Evolutionary conservation across 2,329 filamentous ascomycete species (phyloP).

Genomic region (Pseudocercospora macadamiae): DNA sequence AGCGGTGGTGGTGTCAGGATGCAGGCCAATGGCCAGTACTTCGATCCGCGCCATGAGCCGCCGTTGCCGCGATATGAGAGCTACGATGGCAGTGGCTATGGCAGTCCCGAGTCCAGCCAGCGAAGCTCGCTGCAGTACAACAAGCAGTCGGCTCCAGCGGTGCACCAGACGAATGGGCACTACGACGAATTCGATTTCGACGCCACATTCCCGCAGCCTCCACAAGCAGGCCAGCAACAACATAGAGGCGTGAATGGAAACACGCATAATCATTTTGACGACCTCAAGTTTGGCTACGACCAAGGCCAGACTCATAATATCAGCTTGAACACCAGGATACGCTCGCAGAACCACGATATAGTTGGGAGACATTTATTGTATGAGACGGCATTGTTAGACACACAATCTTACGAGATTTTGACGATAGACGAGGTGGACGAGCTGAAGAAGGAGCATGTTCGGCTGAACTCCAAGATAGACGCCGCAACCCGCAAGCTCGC

Average conservation of each 20-base stretch:
- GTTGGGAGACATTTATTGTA: constrained; percentile 89
- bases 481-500: constrained; percentile 79
- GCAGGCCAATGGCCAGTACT: constrained; percentile 30
- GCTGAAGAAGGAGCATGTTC: constrained; percentile 82
- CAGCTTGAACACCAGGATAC: constrained; percentile 33
- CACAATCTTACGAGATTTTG: constrained; percentile 79
- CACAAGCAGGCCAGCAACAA: constrained; percentile 12
- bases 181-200: constrained; percentile 32
- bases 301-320: constrained; percentile 31
- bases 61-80: constrained; percentile 31
- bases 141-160: constrained; percentile 10
- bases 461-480: constrained; percentile 75
- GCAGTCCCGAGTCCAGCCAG: constrained; percentile 20
- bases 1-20: constrained; percentile 25
- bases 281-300: constrained; percentile 30
- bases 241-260: constrained; percentile 15
- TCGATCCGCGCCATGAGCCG: constrained; percentile 4
- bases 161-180: constrained; percentile 21
- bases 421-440: constrained; percentile 90
- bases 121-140: constrained; percentile 18
- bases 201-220: constrained; percentile 19
- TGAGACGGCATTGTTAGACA: constrained; percentile 90
- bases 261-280: constrained; percentile 23
- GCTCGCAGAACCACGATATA: constrained; percentile 49
- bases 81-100: constrained; percentile 35